Percentiles rank a stretch among this genome's conserved stretches.
These are phyloP conservation scores for Solanum infundibuliforme DNA, from an alignment of 257 asterid species.

Conservation along the genomic window DNA sequence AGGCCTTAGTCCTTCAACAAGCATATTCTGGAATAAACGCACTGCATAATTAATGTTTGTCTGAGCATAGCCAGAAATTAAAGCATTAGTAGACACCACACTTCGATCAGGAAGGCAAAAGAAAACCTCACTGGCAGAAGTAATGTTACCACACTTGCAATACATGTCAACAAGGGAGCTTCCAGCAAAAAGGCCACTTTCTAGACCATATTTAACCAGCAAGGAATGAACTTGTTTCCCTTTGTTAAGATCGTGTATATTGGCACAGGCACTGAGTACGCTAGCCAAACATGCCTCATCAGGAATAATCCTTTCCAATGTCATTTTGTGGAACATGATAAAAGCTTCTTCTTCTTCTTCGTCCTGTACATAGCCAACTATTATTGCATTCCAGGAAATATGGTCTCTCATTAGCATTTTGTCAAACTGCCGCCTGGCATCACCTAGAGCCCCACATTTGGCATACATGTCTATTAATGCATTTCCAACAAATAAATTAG, in stretches of 20 bases:
- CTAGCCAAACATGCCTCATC: slow-evolving; percentile 90
- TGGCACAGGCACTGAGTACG: slow-evolving; percentile 62
- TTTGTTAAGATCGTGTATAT: slow-evolving; percentile 35
- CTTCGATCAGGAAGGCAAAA: slow-evolving; percentile 49
- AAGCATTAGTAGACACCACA: slow-evolving; percentile 58
- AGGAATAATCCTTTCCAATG: slow-evolving; percentile 38
- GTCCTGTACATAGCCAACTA: slow-evolving; percentile 75
- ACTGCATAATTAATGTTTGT: slow-evolving; percentile 30
- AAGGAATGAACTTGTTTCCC: slow-evolving; percentile 70
- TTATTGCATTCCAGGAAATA: slow-evolving; percentile 83
- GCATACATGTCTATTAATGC: slow-evolving; percentile 91
- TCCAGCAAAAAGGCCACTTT: slow-evolving; percentile 55
- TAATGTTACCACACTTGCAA: slow-evolving; percentile 61
- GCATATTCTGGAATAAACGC: slow-evolving; percentile 36
- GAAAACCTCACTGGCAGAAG: slow-evolving; percentile 47
- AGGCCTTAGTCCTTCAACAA: slow-evolving; percentile 49
- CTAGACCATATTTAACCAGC: slow-evolving; percentile 60
- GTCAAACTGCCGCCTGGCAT: slow-evolving; percentile 57
- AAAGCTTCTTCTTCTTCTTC: slow-evolving; percentile 62
- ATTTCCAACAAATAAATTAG: slow-evolving; percentile 65
- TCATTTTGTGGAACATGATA: slow-evolving; percentile 50
- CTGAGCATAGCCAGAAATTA: slow-evolving; percentile 65
- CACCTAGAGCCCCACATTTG: slow-evolving; percentile 51
- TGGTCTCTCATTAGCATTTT: slow-evolving; percentile 44
- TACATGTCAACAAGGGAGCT: slow-evolving; percentile 90